Evolutionary conservation across 2,329 filamentous ascomycete species (phyloP), one percentile per base, ranked within the genome.

Genomic region (Blumeriella jaapii): DNA sequence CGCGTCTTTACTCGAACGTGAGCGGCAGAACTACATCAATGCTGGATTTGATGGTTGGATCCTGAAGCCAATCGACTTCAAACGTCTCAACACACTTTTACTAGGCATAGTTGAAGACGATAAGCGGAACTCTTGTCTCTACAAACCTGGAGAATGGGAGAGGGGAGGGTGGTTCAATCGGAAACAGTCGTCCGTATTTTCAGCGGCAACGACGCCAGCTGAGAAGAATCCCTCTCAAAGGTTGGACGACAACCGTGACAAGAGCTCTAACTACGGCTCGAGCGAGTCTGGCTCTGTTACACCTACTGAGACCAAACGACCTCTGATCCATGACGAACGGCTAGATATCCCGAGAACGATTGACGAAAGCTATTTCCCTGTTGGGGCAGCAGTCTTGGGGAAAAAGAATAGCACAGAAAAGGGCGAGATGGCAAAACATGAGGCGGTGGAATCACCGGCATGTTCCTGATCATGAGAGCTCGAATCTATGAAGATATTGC

Each of bases 41-140:
- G 75, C 76, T 5, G 86, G 86, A 0, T 93, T 93, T 47, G 85
- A 93, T 47, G 86, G 81, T 15, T 93, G 85, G 85, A 86, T 94
- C 16, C 62, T 93, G 38, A 93, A 93, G 52, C 85, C 85, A 0
- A 82, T 93, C 28, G 77, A 89, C 41, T 93, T 93, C 53, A 73
- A 75, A 46, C 69, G 84, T 6, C 64, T 93, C 0, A 74, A 73
- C 39, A 66, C 69, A 14, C 63, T 93, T 6, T 66, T 93, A 36
- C 57, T 63, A 1, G 84, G 83, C 1, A 82, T 91, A 24, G 65
- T 74, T 2, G 68, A 82, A 29, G 61, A 68, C 1, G 59, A 69
- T 0, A 60, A 68, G 0, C 68, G 83, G 12, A 58, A 69, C 12
- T 57, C 64, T n/a, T 78, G 74, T 47, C 54, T 86, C 1, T 93